Evolutionary conservation across 176 grass and related monocot species (phyloP).

Genomic region (Elymus sibiricus): DNA sequence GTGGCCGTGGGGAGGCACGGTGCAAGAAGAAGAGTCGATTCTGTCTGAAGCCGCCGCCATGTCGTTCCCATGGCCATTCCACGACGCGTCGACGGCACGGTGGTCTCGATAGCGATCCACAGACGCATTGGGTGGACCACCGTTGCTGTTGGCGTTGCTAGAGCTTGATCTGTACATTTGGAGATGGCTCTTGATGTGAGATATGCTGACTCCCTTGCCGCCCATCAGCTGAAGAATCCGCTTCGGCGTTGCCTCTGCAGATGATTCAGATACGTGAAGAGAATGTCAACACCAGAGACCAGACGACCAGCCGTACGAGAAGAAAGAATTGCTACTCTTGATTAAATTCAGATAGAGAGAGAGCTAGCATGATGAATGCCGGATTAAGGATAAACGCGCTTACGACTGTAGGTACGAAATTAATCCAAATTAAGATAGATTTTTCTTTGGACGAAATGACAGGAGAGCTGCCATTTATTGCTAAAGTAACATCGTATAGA

Average conservation of each 20-base stretch:
- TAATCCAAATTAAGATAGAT: neutral
- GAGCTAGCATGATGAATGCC: neutral
- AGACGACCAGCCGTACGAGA: neutral
- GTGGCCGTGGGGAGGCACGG: neutral
- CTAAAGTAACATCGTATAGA: neutral
- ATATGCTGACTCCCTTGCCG: conserved; percentile 70
- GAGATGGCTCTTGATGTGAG: conserved; percentile 97
- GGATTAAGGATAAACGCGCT: neutral
- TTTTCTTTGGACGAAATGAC: neutral
- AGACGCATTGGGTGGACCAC: neutral
- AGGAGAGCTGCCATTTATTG: neutral
- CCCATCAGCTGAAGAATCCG: conserved; percentile 87
- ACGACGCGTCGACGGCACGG: neutral
- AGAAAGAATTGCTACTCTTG: neutral
- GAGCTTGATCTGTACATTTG: conserved; percentile 81
- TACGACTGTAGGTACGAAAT: neutral
- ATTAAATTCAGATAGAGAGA: neutral
- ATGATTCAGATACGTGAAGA: neutral
- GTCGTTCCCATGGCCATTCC: neutral
- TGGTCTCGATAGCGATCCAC: neutral
- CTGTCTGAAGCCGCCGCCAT: neutral
- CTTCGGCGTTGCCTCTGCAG: conserved; percentile 86
- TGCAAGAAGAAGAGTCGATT: neutral
- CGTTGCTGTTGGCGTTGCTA: conserved; percentile 10
- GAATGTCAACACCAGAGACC: neutral